Evolutionary conservation across 139 green algal species (phyloP).

Genomic region (Dunaliella primolecta): DNA sequence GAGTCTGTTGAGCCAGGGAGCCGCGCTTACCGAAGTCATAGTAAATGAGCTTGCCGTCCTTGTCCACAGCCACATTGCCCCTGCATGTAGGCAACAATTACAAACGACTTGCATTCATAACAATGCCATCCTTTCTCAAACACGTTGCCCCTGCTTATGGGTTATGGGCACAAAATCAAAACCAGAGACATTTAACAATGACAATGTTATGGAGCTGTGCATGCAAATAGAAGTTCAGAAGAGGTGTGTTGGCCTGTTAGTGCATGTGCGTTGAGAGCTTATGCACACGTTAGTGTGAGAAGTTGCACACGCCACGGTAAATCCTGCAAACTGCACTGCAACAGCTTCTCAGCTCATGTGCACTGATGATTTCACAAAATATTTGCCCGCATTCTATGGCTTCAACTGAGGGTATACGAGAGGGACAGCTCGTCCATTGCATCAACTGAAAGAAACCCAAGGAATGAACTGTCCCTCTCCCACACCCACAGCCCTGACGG

Average conservation of each 20-base stretch:
- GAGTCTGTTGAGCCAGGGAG: constrained; percentile 23
- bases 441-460: too few relatives aligned
- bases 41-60: constrained; percentile 75
- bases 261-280: too few relatives aligned
- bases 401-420: too few relatives aligned
- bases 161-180: background rate
- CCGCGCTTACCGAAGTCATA: constrained; percentile 94
- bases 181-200: background rate
- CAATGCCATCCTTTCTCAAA: background rate
- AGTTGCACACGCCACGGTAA: too few relatives aligned
- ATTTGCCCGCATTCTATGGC: too few relatives aligned
- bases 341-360: too few relatives aligned
- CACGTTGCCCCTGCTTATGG: background rate
- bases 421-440: too few relatives aligned
- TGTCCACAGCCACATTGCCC: constrained; percentile 95
- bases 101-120: background rate
- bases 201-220: background rate
- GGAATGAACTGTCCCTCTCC: too few relatives aligned
- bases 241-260: background rate
- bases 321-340: too few relatives aligned
- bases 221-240: background rate
- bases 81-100: constrained; percentile 47
- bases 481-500: too few relatives aligned
- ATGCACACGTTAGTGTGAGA: too few relatives aligned
- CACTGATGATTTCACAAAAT: too few relatives aligned